A percentile compares a stretch with the other conserved stretches of the same genome.
phyloP scores from a whole-genome alignment of 345 rosid genomes.

The Citrus sinensis region DVS_A1.0 CM039162.1:28937501-28938000 shows the following conservation, averaged over 20 bases:
- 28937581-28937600: neutral
- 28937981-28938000: constrained; percentile 52
- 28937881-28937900: constrained; percentile 23
- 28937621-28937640: too few species aligned
- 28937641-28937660: too few species aligned
- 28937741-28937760: too few species aligned
- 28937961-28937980: neutral
- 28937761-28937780: too few species aligned
- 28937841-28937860: neutral
- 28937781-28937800: too few species aligned
- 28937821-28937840: neutral
- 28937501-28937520: constrained; percentile 7
- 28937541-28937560: neutral
- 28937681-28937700: too few species aligned
- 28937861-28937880: neutral
- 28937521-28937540: constrained; percentile 5
- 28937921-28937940: constrained; percentile 43
- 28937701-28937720: too few species aligned
- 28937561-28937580: neutral
- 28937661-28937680: too few species aligned
- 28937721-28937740: too few species aligned
- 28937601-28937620: neutral
- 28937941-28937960: constrained; percentile 36
- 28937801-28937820: too few species aligned
- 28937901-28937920: constrained; percentile 39